Base-by-base conservation (phyloP, 345 rosid species). In the Bruguiera gymnorhiza region DNA sequence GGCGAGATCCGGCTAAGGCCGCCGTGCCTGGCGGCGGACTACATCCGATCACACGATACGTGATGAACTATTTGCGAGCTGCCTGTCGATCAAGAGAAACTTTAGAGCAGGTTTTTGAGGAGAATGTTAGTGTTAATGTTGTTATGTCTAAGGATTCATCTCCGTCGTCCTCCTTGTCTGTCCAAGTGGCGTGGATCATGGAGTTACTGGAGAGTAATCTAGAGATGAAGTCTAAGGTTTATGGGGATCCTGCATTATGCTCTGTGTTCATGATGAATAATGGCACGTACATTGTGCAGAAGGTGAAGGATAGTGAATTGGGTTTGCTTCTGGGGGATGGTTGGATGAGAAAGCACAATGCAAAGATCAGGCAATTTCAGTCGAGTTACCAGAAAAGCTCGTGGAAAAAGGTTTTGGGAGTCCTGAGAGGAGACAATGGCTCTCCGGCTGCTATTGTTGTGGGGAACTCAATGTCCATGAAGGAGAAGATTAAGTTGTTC, bases 41-140 rank as follows among this genome's bases (percentile, higher is more conserved):
- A 23, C 98, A 94, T 56, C 97, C 98, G 0, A 89, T 94, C 32
- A 91, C 97, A 4, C 89, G 97, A 6, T 94, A 91, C 4, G 97
- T 94, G 20, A 88, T 94, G 91, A 94, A 91, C 64, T 94, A 89
- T 74, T 81, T 89, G 26, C 89, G 91, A 0, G 98, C 97, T 0
- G 97, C 98, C 0, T 89, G 96, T 71, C 81, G 93, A 50, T 89
- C 96, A 0, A 72, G 93, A 13, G 87, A 79, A 72, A 84, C 91
- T 6, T 77, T 94, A 4, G 98, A 94, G 77, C 95, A 81, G 70
- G 84, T 94, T 60, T 89, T 94, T 36, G 95, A 87, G 55, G 94
- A 94, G 68, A 82, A 50, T 68, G 57, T 23, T 29, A 62, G 71
- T 68, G 63, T 23, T 29, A 67, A 72, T 72, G 84, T 75, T 15